Conservation (phyloP, 352 stramenopile genomes). For the Pythium monospermum region DNA sequence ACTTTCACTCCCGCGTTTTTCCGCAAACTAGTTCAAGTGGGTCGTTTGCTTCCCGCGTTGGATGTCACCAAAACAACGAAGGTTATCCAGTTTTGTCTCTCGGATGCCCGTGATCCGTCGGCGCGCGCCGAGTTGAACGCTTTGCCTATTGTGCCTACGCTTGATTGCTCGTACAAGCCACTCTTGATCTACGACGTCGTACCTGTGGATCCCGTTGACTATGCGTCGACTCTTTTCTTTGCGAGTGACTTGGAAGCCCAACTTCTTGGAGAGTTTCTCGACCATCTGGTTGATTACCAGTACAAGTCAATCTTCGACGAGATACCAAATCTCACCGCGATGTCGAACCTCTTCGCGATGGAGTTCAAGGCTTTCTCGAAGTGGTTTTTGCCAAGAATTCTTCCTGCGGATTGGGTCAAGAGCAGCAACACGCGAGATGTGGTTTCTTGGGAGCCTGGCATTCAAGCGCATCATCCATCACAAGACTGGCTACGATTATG, state of each 20-base stretch:
- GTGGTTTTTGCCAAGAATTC: slow-evolving; percentile 13
- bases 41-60: slow-evolving; percentile 11
- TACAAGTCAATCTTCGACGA: slow-evolving; percentile 10
- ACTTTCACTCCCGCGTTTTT: slow-evolving; percentile 19
- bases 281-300: slow-evolving; percentile 6
- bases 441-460: slow-evolving; percentile 8
- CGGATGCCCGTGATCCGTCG: slow-evolving; percentile 4
- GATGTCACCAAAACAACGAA: not conserved
- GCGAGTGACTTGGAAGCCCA: slow-evolving; percentile 4
- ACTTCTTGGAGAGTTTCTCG: slow-evolving; percentile 5
- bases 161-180: slow-evolving; percentile 9
- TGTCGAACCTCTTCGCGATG: slow-evolving; percentile 13
- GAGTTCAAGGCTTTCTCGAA: not conserved
- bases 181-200: not conserved
- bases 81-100: slow-evolving; percentile 19
- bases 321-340: not conserved
- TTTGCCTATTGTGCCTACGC: slow-evolving; percentile 8
- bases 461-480: not conserved
- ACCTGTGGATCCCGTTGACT: not conserved
- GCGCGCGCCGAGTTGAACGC: slow-evolving; percentile 10
- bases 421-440: not conserved
- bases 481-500: slow-evolving; percentile 9
- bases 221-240: slow-evolving; percentile 10
- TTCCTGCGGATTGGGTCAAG: slow-evolving; percentile 12
- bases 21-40: slow-evolving; percentile 10